Base-by-base conservation (phyloP, 2,329 filamentous ascomycete genomes). In the Sphaerulina musiva region DNA sequence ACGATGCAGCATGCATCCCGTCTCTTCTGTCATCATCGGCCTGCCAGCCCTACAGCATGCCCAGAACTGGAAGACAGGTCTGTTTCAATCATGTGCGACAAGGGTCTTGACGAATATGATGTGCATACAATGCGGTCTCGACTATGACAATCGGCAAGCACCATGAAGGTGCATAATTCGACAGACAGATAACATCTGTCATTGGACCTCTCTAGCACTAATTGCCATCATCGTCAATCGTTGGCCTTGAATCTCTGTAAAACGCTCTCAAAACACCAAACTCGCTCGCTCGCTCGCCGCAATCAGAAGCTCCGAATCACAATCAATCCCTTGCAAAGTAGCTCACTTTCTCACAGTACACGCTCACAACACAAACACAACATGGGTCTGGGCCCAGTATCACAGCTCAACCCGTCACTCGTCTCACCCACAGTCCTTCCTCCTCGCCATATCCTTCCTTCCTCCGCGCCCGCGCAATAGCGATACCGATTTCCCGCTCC, bases 401-500 rank as follows among this genome's bases (percentile, higher is more conserved):
- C 34, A 38, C 34, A 4, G 56, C 26, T 79, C 69, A 85, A 57
- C 77, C 80, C 17, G 87, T 90, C 57, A 90, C 84, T 59, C 89
- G 78, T 64, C 85, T 80, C 47, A 95, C 86, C 89, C 89, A 95
- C 8, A 95, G 72, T 31, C 80, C 80, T 0, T 83, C 85, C 9
- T 81, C 81, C 64, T 87, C 83, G 63, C 48, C 50, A 3, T 17
- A 45, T 58, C 66, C 79, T 59, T 84, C 80, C 63, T 91, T 86
- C 62, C 83, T 78, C 46, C 87, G 80, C 74, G 89, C 91, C 72
- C 87, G 85, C 8, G 86, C 84, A 51, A 93, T 74, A 69, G 84
- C 85, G 64, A 93, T 72, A 1, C 88, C 88, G 41, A 91, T 72
- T 53, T 93, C 87, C 65, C 92, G 86, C 70, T 90, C 85, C 69